Evolutionary conservation across 108 stramenopile species (phyloP).

Genomic region (Skeletonema costatum): DNA sequence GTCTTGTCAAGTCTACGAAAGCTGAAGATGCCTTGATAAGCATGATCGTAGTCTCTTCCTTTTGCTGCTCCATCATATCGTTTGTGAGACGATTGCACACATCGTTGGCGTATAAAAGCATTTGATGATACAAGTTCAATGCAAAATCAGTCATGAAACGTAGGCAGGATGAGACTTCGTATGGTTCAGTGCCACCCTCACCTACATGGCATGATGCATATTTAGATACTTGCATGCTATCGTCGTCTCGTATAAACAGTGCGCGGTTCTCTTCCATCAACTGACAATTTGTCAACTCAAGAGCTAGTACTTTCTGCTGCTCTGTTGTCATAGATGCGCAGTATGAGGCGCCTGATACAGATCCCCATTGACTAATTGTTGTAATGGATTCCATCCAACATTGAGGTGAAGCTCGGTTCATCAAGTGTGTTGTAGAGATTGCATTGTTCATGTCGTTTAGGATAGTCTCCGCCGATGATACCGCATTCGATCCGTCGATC

Average conservation of each 20-base stretch:
- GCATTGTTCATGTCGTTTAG: neutral
- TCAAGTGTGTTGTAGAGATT: neutral
- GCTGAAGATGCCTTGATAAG: conserved; percentile 29
- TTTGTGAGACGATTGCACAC: conserved; percentile 30
- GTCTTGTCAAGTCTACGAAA: conserved; percentile 17
- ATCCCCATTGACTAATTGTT: conserved; percentile 11
- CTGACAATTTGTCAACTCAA: conserved; percentile 46
- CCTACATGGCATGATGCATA: neutral
- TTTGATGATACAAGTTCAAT: conserved; percentile 26
- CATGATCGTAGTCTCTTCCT: conserved; percentile 27
- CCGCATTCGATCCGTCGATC: neutral
- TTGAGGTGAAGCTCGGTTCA: conserved; percentile 15
- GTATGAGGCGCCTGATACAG: conserved; percentile 20
- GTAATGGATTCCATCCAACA: conserved; percentile 32
- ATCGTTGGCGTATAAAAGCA: conserved; percentile 25
- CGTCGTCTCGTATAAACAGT: conserved; percentile 2
- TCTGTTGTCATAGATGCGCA: conserved; percentile 44
- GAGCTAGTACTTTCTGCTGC: conserved; percentile 31
- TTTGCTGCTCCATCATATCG: conserved; percentile 27
- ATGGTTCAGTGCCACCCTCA: neutral
- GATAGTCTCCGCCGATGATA: neutral
- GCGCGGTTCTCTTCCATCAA: conserved; percentile 19
- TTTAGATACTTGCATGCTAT: neutral
- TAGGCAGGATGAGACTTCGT: conserved; percentile 33
- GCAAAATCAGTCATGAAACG: conserved; percentile 37